Base-by-base conservation (phyloP, 331 rosid genomes). In the Rhamnella rubrinervis region DNA sequence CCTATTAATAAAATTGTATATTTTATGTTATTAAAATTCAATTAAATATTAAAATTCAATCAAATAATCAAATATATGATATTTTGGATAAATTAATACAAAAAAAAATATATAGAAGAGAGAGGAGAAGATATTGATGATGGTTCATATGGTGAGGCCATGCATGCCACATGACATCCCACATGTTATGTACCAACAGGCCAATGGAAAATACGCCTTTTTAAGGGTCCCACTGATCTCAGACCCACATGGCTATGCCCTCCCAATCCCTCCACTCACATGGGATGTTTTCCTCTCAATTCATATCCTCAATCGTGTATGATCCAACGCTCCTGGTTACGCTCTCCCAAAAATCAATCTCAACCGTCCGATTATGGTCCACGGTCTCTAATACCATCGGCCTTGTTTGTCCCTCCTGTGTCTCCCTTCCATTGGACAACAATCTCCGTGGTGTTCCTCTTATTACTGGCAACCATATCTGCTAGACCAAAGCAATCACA, bases 361-460 rank as follows among this genome's bases (percentile, higher is more conserved):
- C 25, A 51, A 11, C 90, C 86, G 80, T 85, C 80, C 50, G 74
- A 20, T 62, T 5, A 55, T 31, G 81, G 97, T 86, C 91, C 82
- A 75, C 25, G n/a, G 62, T 71, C 62, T 77, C 75, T 62, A 77
- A 39, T 49, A 51, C 71, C 62, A 9, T 65, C 31, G 79, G 59
- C 84, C 75, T 75, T 77, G 68, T 31, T n/a, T 82, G 92, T 86
- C 74, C 70, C 74, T 18, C 71, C 51, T 0, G 19, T 89, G 97
- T 86, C 82, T 78, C 91, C 91, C 67, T 65, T 71, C 10, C 52
- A 21, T 60, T 65, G 8, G 49, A 62, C 95, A 79, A 28, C 52
- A 6, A 59, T 73, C 60, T 63, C 71, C 67, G 71, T 51, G 73
- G 58, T 85, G 96, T 82, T 74, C 53, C 73, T 65, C 76, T 58